Evolutionary conservation across 202 grass and related monocot species (phyloP), one percentile per base, ranked within the genome.

Genomic region (Panicum hallii): DNA sequence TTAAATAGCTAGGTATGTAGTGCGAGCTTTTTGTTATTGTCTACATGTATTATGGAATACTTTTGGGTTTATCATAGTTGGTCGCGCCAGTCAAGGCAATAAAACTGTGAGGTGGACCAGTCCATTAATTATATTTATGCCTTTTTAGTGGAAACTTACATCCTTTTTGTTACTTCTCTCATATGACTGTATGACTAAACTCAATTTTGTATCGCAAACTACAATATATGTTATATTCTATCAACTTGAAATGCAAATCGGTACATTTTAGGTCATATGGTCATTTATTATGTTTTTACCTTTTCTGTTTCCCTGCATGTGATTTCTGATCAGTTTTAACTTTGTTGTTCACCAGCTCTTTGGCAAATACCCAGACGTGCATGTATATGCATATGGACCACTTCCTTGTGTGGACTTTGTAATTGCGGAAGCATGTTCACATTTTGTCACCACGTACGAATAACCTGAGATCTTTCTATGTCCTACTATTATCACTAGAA

Each of bases 361-460:
- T 86, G 87, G 88, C 79, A 88, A 90, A 57, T 94, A 90, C 82
- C 90, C 81, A 64, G 77, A 94, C n/a, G 82, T 99, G 70, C 93
- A 96, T 84, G 97, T 99, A 55, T 99, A 94, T 92, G 86, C 97
- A 77, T 99, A 96, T 80, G 97, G 97, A 74, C 78, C 91, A 80
- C 97, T 92, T 88, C 91, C 93, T 82, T 99, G 93, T 84, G 80
- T 99, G 65, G 96, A 99, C 75, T 78, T 80, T 53, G 84, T 85
- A 74, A 86, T 96, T 82, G 93, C 93, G 55, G 97, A 99, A 96
- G 97, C 97, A 52, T 99, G 97, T 76, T 89, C 97, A 22, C 75
- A 94, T 48, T 99, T 99, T 81, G 86, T 99, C 62, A 99, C 93
- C 50, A 92, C 67, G 96, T 94, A 92, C 83, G 91, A 67, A 55